Evolutionary conservation across 306 rosid species (phyloP).

Genomic region (Astragalus membranaceus): DNA sequence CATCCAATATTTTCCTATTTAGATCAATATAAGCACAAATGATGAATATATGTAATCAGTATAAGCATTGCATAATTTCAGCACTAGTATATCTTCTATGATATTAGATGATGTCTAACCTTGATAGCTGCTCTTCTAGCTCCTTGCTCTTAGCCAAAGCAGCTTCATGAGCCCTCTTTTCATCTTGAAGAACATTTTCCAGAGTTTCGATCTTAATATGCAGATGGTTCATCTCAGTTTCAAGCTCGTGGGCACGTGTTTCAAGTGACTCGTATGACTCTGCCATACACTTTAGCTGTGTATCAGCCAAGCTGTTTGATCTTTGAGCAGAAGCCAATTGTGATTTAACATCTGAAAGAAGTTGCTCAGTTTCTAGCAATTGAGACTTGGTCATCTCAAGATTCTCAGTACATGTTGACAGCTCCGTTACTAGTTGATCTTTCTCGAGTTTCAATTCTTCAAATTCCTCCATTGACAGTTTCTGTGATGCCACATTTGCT

Average conservation of each 20-base stretch:
- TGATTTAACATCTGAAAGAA: constrained; percentile 71
- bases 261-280: constrained; percentile 94
- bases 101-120: constrained; percentile 41
- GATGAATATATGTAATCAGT: not conserved
- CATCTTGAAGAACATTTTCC: constrained; percentile 72
- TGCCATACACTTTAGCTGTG: constrained; percentile 97
- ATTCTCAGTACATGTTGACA: constrained; percentile 57
- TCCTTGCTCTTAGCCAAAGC: constrained; percentile 58
- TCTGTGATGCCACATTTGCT: constrained; percentile 33
- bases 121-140: constrained; percentile 69
- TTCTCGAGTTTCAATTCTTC: constrained; percentile 68
- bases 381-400: constrained; percentile 68
- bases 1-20: not conserved
- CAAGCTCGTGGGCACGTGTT: constrained; percentile 62
- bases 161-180: constrained; percentile 64
- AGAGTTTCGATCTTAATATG: constrained; percentile 50
- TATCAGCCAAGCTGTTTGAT: constrained; percentile 84
- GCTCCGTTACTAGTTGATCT: constrained; percentile 49
- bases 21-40: constrained; percentile 6
- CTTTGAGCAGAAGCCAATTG: constrained; percentile 69
- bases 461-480: constrained; percentile 52
- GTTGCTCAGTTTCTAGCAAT: constrained; percentile 80
- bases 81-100: not conserved
- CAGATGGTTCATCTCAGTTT: constrained; percentile 59
- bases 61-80: constrained; percentile 5